A percentile compares a stretch with the other conserved stretches of the same genome.
Conservation (phyloP, 2,329 filamentous ascomycete genomes). For the Aspergillus persii region DNA sequence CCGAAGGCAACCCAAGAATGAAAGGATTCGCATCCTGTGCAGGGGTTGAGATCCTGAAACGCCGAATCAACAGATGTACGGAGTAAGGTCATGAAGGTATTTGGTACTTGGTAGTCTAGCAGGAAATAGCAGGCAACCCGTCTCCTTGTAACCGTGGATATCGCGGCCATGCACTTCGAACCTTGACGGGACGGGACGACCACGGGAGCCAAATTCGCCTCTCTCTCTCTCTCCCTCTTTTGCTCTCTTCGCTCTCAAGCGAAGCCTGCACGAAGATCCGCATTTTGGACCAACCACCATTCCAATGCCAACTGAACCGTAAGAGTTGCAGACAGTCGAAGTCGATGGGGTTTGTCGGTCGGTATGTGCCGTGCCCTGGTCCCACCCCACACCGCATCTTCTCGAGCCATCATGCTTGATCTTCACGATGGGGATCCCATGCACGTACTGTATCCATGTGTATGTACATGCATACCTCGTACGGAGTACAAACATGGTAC, state of each 20-base stretch:
- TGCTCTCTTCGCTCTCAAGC: neutral
- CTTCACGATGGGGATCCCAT: neutral
- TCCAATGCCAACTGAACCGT: neutral
- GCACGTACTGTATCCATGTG: neutral
- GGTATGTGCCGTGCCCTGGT: neutral
- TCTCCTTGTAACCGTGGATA: slow-evolving; percentile 32
- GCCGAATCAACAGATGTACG: neutral
- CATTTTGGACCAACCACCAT: neutral
- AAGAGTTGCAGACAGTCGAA: neutral
- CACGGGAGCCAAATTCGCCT: slow-evolving; percentile 16
- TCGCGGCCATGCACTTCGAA: slow-evolving; percentile 31
- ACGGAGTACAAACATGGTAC: neutral
- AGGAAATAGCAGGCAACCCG: neutral
- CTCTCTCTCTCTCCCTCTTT: neutral
- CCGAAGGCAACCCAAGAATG: neutral
- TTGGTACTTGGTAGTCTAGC: neutral
- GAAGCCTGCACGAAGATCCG: neutral
- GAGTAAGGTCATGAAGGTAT: too few relatives aligned
- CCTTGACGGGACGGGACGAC: slow-evolving; percentile 41
- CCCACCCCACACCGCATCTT: neutral
- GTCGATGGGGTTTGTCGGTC: neutral
- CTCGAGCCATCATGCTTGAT: neutral
- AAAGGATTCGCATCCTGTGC: neutral
- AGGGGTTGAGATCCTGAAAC: neutral
- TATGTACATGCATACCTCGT: neutral